These are phyloP conservation scores for Diaporthe caulivora DNA, from an alignment of 2,329 filamentous ascomycete species.

Conservation along the genomic window DNA sequence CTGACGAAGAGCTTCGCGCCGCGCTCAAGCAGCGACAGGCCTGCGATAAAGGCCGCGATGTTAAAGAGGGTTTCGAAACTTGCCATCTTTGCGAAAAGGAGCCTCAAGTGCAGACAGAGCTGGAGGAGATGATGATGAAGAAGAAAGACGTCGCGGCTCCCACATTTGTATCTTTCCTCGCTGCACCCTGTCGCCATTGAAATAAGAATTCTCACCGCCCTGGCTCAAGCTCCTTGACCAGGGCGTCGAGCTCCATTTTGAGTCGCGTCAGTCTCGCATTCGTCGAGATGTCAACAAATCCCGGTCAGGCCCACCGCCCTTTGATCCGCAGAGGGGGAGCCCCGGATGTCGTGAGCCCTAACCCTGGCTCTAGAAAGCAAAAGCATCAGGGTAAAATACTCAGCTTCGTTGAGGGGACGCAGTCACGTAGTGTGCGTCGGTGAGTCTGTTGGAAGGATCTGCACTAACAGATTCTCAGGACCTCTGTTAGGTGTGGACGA, in stretches of 20 bases:
- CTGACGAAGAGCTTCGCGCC: slow-evolving; percentile 66
- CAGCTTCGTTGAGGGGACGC: neutral
- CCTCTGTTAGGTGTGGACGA: neutral
- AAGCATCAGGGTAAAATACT: neutral
- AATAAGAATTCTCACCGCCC: slow-evolving; percentile 35
- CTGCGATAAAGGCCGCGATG: slow-evolving; percentile 55
- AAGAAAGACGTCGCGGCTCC: slow-evolving; percentile 5
- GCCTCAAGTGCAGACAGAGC: neutral
- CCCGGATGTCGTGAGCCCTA: slow-evolving; percentile 21
- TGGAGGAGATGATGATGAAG: neutral
- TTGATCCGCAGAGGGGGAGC: slow-evolving; percentile 15
- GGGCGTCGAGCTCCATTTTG: slow-evolving; percentile 30
- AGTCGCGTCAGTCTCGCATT: slow-evolving; percentile 35
- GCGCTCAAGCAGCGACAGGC: slow-evolving; percentile 62
- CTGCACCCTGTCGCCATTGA: slow-evolving; percentile 5
- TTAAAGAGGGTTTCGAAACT: slow-evolving; percentile 49
- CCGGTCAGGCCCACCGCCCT: slow-evolving; percentile 29
- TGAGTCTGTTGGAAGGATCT: neutral
- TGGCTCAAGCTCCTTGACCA: slow-evolving; percentile 27
- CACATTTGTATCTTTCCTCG: neutral
- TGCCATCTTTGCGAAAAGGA: slow-evolving; percentile 24
- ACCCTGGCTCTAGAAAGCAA: neutral
- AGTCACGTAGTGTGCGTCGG: neutral
- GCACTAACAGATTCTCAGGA: neutral
- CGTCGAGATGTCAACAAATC: slow-evolving; percentile 25